phyloP scores from a whole-genome alignment of 305 asterid species.

The Fraxinus dipetala region DNA sequence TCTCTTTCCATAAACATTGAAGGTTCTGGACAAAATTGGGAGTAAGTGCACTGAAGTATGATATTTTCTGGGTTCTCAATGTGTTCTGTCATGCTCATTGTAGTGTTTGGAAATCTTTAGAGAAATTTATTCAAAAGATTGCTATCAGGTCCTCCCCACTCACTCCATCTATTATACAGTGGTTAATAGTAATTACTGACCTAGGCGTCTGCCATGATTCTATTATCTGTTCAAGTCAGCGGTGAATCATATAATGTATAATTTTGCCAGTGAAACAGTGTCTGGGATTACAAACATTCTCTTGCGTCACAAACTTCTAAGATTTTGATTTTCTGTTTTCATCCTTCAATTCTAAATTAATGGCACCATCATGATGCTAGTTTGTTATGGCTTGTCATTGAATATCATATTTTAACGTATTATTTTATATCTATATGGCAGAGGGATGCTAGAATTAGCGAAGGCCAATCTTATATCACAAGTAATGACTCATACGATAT shows the following conservation, averaged over 20 bases:
- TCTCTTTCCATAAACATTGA: not conserved
- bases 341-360: not conserved
- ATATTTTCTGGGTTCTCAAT: conserved; percentile 4
- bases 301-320: not conserved
- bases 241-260: not conserved
- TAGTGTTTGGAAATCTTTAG: conserved; percentile 7
- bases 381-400: conserved; percentile 11
- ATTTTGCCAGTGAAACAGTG: conserved; percentile 5
- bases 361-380: not conserved
- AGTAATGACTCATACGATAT: conserved; percentile 64
- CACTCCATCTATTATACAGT: not conserved
- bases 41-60: not conserved
- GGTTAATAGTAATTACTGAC: not conserved
- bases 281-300: conserved; percentile 4
- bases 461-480: conserved; percentile 38
- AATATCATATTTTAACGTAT: conserved; percentile 5
- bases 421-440: conserved; percentile 36
- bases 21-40: not conserved
- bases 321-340: not conserved
- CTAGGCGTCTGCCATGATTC: not conserved
- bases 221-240: not conserved
- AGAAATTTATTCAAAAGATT: not conserved
- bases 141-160: not conserved
- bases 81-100: not conserved
- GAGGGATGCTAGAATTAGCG: conserved; percentile 73